Base-by-base conservation (phyloP, 2,329 filamentous ascomycete genomes). In the Teratosphaeria pseudoeucalypti region DNA sequence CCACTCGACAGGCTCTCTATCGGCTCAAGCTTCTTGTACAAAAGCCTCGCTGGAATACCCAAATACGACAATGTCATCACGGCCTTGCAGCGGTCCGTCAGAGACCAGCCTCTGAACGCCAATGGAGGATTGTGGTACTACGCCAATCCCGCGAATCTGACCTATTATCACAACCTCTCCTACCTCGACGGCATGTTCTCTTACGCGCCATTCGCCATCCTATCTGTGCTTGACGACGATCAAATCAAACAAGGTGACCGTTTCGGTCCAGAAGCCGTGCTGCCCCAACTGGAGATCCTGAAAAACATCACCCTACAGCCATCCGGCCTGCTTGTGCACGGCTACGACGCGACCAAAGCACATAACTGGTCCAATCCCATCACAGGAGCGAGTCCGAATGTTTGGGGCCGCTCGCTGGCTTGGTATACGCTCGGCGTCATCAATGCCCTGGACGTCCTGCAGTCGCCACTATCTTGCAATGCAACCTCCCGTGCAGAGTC, bases 141-240 rank as follows among this genome's bases (percentile, higher is more conserved):
- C 56, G 65, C 63, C 52, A 67, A 68, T 37, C 57, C 52, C 9
- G 60, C 61, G 26, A 67, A 68, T 49, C 43, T 63, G 26, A 63
- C 60, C 3, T 64, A 68, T 6, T 82, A 82, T 62, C 78, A 78
- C 1, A 71, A 81, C 57, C 79, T 79, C 74, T 79, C 77, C 65
- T 82, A 81, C 63, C 71, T 81, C 3, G 80, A 83, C 62, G 80
- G 79, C 60, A 79, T 81, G 75, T 81, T 76, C 71, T 79, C 77
- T 0, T 70, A 78, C 10, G 71, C 75, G 7, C 76, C 79, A 0
- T 82, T 78, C 64, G 71, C 73, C 52, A 64, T 75, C 1, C 59
- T 70, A 0, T 72, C 72, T 32, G 56, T 61, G 1, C 54, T 58
- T 1, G 47, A 60, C 1, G 63, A 64, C 32, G 57, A 54, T 3